Evolutionary conservation across 139 green algal species (phyloP), one percentile per base, ranked within the genome.

Genomic region (Coelastrella sp.): DNA sequence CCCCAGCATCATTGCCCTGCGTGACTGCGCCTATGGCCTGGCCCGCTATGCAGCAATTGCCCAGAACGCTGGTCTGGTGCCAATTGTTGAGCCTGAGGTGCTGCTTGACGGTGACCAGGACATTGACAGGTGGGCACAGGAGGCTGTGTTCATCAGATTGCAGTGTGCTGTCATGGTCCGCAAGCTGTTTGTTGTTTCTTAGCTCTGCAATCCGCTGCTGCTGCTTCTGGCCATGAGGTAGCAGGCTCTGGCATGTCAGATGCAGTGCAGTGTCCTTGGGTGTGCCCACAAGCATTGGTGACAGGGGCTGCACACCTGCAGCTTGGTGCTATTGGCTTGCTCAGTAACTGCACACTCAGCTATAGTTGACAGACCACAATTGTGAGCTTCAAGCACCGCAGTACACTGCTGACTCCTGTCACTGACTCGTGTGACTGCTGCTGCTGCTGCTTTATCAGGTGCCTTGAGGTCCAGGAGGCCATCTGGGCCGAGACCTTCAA

Each of bases 81-180:
- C 98, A 92, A 99, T 99, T 86, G 97, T 99, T 8, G 98, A 99
- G 97, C 98, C 98, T 63, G 98, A 99, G 96, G 97, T 99, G 79
- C 96, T 99, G 88, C 95, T 99, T 56, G 97, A 99, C 87, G 97
- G 97, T 79, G 92, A 94, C 20, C 96, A 98, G 83, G 90, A 93
- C 92, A 96, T 97, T 82, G 95, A 99, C 86, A 96, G 98, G 87
- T 91, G 87, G 61, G 87, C 6, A 8, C 11, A 11, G 15, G 0
- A 9, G 74, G 74, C 8, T 6, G 24, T 15, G 24, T 14, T 58
- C 35, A 49, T 49, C 35, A 4, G 4, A 73, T 4, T 73, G 14
- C 15, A 17, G 15, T 22, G 15, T 15, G 14, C 3, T 17, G 65
- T 22, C 65, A 73, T 15, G 65, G 65, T 49, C 35, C 1, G 35